These are phyloP conservation scores for Venturia pyrina DNA, from an alignment of 2,329 filamentous ascomycete genomes.

Conservation along the genomic window DNA sequence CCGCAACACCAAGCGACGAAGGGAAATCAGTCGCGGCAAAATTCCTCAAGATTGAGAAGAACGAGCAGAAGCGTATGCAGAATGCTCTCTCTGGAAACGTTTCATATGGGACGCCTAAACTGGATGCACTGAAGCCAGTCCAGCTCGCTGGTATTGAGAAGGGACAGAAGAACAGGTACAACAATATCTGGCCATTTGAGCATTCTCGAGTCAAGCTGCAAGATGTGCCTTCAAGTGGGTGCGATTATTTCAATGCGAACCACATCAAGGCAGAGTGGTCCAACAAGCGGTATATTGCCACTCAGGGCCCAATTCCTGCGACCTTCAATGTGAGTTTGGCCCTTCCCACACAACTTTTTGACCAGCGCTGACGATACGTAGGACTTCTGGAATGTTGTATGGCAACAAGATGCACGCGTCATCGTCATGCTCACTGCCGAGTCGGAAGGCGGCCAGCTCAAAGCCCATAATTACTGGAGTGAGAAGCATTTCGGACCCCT, in stretches of 20 bases:
- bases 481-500: conserved; percentile 68
- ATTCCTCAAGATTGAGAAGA: conserved; percentile 74
- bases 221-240: conserved; percentile 54
- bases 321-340: conserved; percentile 67
- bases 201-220: conserved; percentile 78
- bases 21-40: conserved; percentile 73
- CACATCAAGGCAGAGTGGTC: conserved; percentile 70
- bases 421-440: conserved; percentile 96
- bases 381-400: conserved; percentile 97
- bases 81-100: conserved; percentile 58
- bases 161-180: conserved; percentile 91
- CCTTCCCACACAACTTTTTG: background rate
- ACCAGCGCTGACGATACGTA: conserved; percentile 25
- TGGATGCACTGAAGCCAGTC: conserved; percentile 39
- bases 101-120: conserved; percentile 39
- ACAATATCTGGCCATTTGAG: conserved; percentile 94
- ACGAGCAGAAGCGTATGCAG: conserved; percentile 87
- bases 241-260: conserved; percentile 95
- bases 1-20: conserved; percentile 55
- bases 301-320: conserved; percentile 82
- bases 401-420: conserved; percentile 91
- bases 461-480: conserved; percentile 92
- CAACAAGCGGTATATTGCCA: conserved; percentile 90
- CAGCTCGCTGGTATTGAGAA: conserved; percentile 90
- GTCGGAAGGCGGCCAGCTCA: conserved; percentile 82